Conservation (phyloP, 208 protist genomes). For the Herpetomonas samuelpessoai region DNA sequence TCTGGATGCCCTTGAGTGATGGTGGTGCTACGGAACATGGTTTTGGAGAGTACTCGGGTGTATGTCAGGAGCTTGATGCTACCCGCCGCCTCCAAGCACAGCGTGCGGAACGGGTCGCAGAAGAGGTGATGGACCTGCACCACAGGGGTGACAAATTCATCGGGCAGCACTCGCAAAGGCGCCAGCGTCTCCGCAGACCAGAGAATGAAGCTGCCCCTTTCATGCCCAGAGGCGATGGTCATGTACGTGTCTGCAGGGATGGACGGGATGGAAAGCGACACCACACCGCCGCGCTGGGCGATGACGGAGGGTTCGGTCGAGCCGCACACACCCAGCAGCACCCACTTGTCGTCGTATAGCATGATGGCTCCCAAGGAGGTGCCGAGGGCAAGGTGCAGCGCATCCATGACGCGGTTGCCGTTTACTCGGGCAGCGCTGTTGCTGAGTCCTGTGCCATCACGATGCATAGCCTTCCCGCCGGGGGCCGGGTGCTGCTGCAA, state of each 20-base stretch:
- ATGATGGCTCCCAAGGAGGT: conserved; percentile 58
- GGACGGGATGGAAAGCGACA: conserved; percentile 39
- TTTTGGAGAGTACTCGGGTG: conserved; percentile 41
- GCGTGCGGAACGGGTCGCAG: conserved; percentile 24
- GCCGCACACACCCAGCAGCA: conserved; percentile 24
- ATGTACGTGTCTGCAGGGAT: background rate
- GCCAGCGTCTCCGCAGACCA: conserved; percentile 40
- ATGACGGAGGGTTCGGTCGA: conserved; percentile 1
- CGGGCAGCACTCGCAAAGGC: conserved; percentile 41
- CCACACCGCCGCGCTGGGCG: conserved; percentile 22
- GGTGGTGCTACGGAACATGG: conserved; percentile 36
- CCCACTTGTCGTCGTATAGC: conserved; percentile 42
- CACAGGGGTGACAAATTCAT: conserved; percentile 45
- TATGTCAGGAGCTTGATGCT: conserved; percentile 45
- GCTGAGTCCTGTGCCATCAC: too few species aligned
- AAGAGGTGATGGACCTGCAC: conserved; percentile 30
- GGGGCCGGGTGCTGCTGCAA: too few species aligned
- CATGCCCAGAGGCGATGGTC: conserved; percentile 41
- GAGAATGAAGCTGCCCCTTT: conserved; percentile 37
- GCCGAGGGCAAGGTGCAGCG: conserved; percentile 38
- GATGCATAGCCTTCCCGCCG: too few species aligned
- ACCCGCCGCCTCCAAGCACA: conserved; percentile 43
- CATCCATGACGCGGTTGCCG: background rate
- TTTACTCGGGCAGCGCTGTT: background rate
- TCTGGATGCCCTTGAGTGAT: conserved; percentile 17